A percentile compares a stretch with the other conserved stretches of the same genome.
Conservation (phyloP, 169 alveolate genomes). For the Cryptosporidium sp. region DNA sequence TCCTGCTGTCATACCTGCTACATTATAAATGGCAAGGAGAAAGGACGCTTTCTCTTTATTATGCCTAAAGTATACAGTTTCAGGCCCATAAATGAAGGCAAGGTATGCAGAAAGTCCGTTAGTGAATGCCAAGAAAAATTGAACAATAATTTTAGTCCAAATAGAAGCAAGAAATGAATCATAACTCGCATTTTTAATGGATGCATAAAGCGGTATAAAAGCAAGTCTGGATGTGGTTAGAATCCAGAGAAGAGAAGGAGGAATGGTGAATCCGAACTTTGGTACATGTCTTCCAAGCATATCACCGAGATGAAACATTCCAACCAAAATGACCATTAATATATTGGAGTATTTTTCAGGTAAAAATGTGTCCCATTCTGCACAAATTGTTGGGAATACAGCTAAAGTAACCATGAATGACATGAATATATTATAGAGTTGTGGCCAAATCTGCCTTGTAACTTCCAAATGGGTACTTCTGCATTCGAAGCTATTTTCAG, state of each 20-base stretch:
- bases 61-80: slow-evolving; percentile 54
- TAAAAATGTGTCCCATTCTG: slow-evolving; percentile 52
- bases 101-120: slow-evolving; percentile 66
- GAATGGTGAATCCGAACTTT: slow-evolving; percentile 34
- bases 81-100: slow-evolving; percentile 75
- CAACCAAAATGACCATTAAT: slow-evolving; percentile 39
- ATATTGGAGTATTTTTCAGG: slow-evolving; percentile 44
- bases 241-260: slow-evolving; percentile 73
- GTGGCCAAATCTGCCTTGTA: slow-evolving; percentile 74
- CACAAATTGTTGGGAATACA: slow-evolving; percentile 61
- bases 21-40: slow-evolving; percentile 59
- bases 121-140: slow-evolving; percentile 60
- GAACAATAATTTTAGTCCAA: slow-evolving; percentile 41
- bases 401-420: slow-evolving; percentile 68
- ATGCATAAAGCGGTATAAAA: slow-evolving; percentile 62
- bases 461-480: slow-evolving; percentile 43
- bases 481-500: slow-evolving; percentile 42
- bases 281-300: slow-evolving; percentile 71
- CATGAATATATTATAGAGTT: slow-evolving; percentile 72
- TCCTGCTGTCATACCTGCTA: slow-evolving; percentile 76
- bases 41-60: slow-evolving; percentile 72
- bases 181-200: slow-evolving; percentile 28
- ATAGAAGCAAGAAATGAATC: slow-evolving; percentile 33
- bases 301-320: slow-evolving; percentile 72
- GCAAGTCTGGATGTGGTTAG: slow-evolving; percentile 64